A percentile compares a stretch with the other conserved stretches of the same genome.
These are phyloP conservation scores for Antarctomyces pellizariae DNA, from an alignment of 495 filamentous ascomycete genomes.

Conservation along the genomic window DNA sequence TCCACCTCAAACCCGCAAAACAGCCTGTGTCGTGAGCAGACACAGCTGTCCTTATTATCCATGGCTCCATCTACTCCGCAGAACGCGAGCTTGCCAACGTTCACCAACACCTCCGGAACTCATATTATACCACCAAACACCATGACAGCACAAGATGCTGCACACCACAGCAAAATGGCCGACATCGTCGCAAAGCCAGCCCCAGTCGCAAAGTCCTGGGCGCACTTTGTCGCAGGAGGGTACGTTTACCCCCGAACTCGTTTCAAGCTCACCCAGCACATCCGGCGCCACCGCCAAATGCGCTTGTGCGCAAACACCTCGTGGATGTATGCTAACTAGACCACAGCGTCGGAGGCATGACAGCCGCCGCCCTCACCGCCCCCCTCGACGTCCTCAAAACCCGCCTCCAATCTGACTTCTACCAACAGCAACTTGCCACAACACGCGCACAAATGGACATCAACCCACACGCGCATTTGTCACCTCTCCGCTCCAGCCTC, in stretches of 20 bases:
- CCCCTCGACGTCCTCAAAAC: conserved; percentile 85
- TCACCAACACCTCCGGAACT: no score
- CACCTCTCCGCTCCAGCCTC: conserved; percentile 22
- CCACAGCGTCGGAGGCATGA: conserved; percentile 63
- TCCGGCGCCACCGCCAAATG: not conserved
- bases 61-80: no score
- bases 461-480: conserved; percentile 16
- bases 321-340: conserved; percentile 5
- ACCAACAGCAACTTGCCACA: conserved; percentile 40
- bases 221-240: conserved; percentile 76
- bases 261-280: conserved; percentile 1
- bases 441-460: conserved; percentile 17
- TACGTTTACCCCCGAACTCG: conserved; percentile 19
- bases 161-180: no score
- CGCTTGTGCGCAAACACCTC: no score
- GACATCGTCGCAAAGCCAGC: conserved; percentile 12
- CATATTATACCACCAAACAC: no score
- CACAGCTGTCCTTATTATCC: no score
- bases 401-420: conserved; percentile 74
- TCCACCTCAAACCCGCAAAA: no score
- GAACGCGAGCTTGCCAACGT: no score
- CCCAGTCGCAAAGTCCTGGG: conserved; percentile 56
- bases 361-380: conserved; percentile 60
- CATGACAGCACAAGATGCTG: no score
- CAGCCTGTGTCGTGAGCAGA: no score